Conservation (phyloP, 2,329 filamentous ascomycete species). For the Septoria linicola region DNA sequence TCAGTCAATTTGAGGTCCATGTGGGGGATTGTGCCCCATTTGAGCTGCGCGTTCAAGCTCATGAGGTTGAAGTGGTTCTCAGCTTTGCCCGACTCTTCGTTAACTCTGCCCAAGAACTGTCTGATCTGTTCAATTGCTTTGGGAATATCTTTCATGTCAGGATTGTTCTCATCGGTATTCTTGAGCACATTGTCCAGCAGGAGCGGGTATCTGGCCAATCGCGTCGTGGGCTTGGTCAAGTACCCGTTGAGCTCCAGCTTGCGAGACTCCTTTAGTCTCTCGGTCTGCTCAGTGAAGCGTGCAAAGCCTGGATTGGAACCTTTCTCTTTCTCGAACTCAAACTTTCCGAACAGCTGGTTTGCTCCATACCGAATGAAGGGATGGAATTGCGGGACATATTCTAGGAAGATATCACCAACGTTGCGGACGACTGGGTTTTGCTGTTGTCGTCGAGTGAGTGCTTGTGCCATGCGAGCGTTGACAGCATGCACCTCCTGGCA, state of each 20-base stretch:
- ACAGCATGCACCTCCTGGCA: conserved; percentile 92
- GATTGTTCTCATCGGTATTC: conserved; percentile 82
- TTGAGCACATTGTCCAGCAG: conserved; percentile 89
- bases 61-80: conserved; percentile 97
- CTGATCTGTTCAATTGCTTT: conserved; percentile 84
- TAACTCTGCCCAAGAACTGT: conserved; percentile 82
- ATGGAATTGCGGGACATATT: conserved; percentile 87
- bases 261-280: conserved; percentile 90
- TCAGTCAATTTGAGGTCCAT: conserved; percentile 94
- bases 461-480: conserved; percentile 82
- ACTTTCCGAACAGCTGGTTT: conserved; percentile 94
- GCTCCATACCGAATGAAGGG: conserved; percentile 96
- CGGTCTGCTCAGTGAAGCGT: conserved; percentile 93
- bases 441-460: conserved; percentile 87
- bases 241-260: conserved; percentile 98
- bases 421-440: conserved; percentile 84
- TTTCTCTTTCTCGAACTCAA: conserved; percentile 96
- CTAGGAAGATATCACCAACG: conserved; percentile 90
- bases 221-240: conserved; percentile 93
- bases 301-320: conserved; percentile 79
- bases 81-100: conserved; percentile 91
- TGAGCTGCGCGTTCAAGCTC: conserved; percentile 85
- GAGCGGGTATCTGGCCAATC: conserved; percentile 88
- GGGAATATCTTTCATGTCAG: conserved; percentile 88
- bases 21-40: conserved; percentile 84